Evolutionary conservation across 1,284 basidiomycete species (phyloP).

Genomic region (Cryptococcus floricola): DNA sequence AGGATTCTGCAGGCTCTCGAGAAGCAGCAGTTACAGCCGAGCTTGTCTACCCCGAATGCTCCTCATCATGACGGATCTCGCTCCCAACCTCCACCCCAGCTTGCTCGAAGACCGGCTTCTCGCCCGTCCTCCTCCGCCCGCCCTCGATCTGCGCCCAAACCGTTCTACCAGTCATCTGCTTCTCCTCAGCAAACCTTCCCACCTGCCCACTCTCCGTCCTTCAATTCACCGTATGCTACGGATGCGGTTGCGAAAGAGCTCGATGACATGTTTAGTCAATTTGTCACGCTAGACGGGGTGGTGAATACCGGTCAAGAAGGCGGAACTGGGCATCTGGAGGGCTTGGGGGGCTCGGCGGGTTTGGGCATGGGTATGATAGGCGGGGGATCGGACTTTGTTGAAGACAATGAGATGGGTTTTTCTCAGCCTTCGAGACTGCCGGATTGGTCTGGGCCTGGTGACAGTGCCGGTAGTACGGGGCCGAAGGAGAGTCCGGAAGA

Average conservation of each 20-base stretch:
- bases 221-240: not conserved
- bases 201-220: not conserved
- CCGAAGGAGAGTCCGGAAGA: not conserved
- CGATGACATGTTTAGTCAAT: conserved; percentile 19
- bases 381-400: too few relatives aligned
- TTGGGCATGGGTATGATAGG: not conserved
- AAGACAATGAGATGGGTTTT: too few relatives aligned
- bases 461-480: too few relatives aligned
- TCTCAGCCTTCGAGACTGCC: too few relatives aligned
- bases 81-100: not conserved
- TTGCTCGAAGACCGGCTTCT: not conserved
- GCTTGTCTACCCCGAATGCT: not conserved
- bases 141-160: not conserved
- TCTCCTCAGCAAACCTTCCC: not conserved
- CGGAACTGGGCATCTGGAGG: not conserved
- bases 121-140: not conserved
- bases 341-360: not conserved
- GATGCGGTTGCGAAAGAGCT: conserved; percentile 4
- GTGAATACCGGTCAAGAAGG: not conserved
- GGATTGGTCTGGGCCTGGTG: too few relatives aligned
- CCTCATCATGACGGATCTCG: not conserved
- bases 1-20: conserved; percentile 40
- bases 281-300: conserved; percentile 15
- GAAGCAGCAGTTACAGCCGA: conserved; percentile 15
- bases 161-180: not conserved